These are phyloP conservation scores for Suillus americanus DNA, from an alignment of 768 basidiomycete genomes.

Conservation along the genomic window DNA sequence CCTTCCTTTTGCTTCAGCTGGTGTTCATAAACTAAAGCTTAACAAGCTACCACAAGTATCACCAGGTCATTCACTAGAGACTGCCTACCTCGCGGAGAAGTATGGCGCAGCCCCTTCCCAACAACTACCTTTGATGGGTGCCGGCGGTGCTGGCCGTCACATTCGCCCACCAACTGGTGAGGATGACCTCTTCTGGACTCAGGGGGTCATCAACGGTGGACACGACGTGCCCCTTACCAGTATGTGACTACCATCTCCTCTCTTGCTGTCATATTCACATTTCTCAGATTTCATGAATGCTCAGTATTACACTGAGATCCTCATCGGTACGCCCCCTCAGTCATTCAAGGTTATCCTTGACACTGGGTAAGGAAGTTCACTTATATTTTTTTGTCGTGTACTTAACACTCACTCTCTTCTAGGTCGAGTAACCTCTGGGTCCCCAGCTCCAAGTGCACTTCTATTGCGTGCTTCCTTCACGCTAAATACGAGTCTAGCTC, in stretches of 20 bases:
- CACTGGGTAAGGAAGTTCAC: constrained; percentile 59
- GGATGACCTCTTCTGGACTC: constrained; percentile 78
- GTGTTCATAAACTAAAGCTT: constrained; percentile 84
- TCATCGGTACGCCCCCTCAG: constrained; percentile 83
- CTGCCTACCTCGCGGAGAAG: constrained; percentile 90
- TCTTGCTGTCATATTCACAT: constrained; percentile 11
- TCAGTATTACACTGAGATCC: constrained; percentile 91
- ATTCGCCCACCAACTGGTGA: constrained; percentile 47
- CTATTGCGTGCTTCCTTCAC: constrained; percentile 94
- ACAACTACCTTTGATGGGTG: constrained; percentile 67
- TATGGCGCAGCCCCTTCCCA: constrained; percentile 60
- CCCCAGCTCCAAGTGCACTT: constrained; percentile 75
- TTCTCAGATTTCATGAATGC: constrained; percentile 93
- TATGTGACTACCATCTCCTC: constrained; percentile 40
- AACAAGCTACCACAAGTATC: constrained; percentile 73
- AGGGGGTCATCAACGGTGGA: constrained; percentile 69
- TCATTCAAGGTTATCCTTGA: constrained; percentile 93
- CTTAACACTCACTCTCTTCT: constrained; percentile 7
- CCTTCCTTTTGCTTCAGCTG: constrained; percentile 48
- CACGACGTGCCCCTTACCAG: constrained; percentile 89
- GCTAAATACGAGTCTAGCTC: constrained; percentile 80
- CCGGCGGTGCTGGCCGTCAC: constrained; percentile 70
- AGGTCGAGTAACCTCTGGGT: constrained; percentile 96
- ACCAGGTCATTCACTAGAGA: constrained; percentile 66
- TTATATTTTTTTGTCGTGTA: not conserved